phyloP scores from a whole-genome alignment of 2,329 filamentous ascomycete species.

The Pseudogymnoascus sp. region DNA sequence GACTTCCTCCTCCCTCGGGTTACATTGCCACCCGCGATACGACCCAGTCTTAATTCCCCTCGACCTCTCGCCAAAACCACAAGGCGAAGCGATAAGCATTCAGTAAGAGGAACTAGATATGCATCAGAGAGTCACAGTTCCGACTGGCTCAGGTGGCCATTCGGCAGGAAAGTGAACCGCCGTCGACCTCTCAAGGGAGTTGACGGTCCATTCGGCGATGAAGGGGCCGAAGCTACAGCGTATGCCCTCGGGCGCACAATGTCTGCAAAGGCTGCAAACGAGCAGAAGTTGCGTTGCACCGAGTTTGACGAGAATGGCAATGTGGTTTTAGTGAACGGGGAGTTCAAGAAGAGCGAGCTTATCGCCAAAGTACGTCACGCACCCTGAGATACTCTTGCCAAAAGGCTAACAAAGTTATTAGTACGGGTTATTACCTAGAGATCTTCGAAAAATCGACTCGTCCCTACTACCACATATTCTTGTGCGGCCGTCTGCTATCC shows the following conservation, averaged over 20 bases:
- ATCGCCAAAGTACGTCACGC: constrained; percentile 67
- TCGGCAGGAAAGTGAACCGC: constrained; percentile 12
- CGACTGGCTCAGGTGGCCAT: constrained; percentile 5
- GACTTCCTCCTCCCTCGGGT: constrained; percentile 23
- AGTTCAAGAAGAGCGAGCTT: constrained; percentile 95
- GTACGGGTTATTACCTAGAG: constrained; percentile 88
- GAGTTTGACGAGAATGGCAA: constrained; percentile 90
- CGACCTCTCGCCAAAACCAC: not conserved
- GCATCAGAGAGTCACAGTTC: constrained; percentile 15
- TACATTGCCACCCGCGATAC: not conserved
- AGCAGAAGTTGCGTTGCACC: constrained; percentile 81
- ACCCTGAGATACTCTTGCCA: constrained; percentile 11
- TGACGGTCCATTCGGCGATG: constrained; percentile 50
- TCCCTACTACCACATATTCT: constrained; percentile 92
- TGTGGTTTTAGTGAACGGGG: constrained; percentile 84
- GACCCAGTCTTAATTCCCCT: not conserved
- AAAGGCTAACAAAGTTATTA: constrained; percentile 29
- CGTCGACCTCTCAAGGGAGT: constrained; percentile 41
- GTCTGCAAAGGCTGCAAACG: constrained; percentile 67
- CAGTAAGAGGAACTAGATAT: constrained; percentile 16
- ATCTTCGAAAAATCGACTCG: constrained; percentile 95
- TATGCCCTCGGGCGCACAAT: constrained; percentile 63
- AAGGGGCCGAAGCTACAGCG: constrained; percentile 49
- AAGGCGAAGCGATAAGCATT: constrained; percentile 10
- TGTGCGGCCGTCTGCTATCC: constrained; percentile 81